Evolutionary conservation across 129 eudicot species (phyloP).

Genomic region (Pittosporum tobira): DNA sequence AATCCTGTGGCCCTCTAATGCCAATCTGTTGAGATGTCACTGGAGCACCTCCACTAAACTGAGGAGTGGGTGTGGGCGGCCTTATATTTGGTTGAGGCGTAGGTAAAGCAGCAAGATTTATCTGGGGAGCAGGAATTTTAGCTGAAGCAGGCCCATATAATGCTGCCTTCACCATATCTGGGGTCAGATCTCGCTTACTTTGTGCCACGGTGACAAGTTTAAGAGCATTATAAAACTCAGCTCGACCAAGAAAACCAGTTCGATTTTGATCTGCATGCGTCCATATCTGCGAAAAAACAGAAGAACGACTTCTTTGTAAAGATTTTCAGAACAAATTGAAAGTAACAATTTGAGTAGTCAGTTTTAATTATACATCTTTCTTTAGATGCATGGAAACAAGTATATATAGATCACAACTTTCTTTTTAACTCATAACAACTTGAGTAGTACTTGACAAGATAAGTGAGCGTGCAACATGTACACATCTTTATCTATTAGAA

Average conservation of each 20-base stretch:
- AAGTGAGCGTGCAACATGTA: neutral
- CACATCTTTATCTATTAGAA: neutral
- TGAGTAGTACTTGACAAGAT: too few relatives aligned
- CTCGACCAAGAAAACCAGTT: conserved; percentile 78
- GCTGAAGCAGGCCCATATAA: conserved; percentile 83
- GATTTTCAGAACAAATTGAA: neutral
- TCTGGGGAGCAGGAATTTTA: conserved; percentile 86
- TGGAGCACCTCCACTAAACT: conserved; percentile 21
- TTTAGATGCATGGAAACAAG: neutral
- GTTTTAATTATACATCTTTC: too few relatives aligned
- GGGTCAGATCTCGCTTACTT: conserved; percentile 78
- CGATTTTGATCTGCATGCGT: conserved; percentile 70
- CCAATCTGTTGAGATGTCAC: conserved; percentile 33
- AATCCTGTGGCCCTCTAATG: conserved; percentile 37
- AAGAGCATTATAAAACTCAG: conserved; percentile 80
- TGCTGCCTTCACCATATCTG: conserved; percentile 84
- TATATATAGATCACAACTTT: neutral
- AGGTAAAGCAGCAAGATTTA: conserved; percentile 40
- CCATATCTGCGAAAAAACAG: conserved; percentile 59
- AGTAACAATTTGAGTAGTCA: neutral
- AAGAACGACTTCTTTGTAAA: neutral
- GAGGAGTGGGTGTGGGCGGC: conserved; percentile 25
- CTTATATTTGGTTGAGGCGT: conserved; percentile 31
- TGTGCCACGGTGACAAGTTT: conserved; percentile 98
- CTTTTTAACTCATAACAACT: too few relatives aligned